phyloP scores from a whole-genome alignment of 495 filamentous ascomycete genomes.

The Aspergillus heteromorphus region DNA sequence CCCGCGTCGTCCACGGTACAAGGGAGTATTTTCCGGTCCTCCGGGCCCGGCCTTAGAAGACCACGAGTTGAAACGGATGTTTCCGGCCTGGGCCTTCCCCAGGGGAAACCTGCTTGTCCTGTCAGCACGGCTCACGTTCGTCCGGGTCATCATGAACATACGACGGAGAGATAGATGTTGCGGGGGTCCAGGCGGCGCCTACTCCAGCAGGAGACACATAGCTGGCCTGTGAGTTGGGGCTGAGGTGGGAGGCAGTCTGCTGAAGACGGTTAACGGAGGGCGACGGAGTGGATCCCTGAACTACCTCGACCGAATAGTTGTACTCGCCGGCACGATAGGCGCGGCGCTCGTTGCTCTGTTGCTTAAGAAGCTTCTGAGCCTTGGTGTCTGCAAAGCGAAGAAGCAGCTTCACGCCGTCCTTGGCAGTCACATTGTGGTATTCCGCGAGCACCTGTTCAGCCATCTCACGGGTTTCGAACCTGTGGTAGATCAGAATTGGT shows the following conservation, averaged over 20 bases:
- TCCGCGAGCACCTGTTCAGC: conserved; percentile 81
- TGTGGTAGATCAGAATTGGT: conserved; percentile 22
- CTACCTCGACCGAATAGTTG: conserved; percentile 55
- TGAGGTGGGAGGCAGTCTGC: conserved; percentile 29
- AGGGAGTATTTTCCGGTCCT: conserved; percentile 27
- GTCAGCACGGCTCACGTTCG: conserved; percentile 16
- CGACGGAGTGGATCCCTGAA: conserved; percentile 40
- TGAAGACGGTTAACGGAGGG: conserved; percentile 30
- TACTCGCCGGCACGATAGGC: conserved; percentile 94
- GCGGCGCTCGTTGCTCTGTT: conserved; percentile 84
- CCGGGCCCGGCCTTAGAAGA: conserved; percentile 25
- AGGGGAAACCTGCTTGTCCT: conserved; percentile 26
- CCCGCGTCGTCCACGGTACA: conserved; percentile 25
- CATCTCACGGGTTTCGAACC: conserved; percentile 80
- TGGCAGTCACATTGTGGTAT: conserved; percentile 65
- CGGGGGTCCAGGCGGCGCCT: conserved; percentile 41
- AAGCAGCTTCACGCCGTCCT: conserved; percentile 74
- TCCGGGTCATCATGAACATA: conserved; percentile 21
- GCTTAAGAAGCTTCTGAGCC: conserved; percentile 92
- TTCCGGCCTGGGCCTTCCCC: conserved; percentile 30
- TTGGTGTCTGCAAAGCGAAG: conserved; percentile 96
- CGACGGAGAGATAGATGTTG: conserved; percentile 47
- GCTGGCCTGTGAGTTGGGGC: conserved; percentile 39
- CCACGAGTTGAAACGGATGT: conserved; percentile 26
- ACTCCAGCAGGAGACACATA: conserved; percentile 36